Evolutionary conservation across 2,329 filamentous ascomycete genomes (phyloP).

Genomic region (Trichoderma endophyticum): DNA sequence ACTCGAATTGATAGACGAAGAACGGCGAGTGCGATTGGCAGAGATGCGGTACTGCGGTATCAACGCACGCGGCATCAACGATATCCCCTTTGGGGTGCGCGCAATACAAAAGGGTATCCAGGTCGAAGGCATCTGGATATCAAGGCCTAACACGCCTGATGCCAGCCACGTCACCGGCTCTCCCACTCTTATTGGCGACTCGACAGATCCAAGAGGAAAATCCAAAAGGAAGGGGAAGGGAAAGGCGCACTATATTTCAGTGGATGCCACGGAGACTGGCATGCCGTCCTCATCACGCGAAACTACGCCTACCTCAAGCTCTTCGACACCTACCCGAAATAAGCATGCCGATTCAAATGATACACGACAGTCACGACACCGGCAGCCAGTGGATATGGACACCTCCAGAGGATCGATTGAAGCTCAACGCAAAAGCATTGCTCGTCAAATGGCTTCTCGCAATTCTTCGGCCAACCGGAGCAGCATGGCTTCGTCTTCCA

Average conservation of each 20-base stretch:
- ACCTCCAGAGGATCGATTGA: neutral
- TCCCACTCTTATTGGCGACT: conserved; percentile 25
- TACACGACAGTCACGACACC: neutral
- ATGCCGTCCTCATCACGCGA: neutral
- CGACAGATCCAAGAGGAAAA: conserved; percentile 20
- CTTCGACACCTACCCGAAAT: neutral
- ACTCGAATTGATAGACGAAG: conserved; percentile 63
- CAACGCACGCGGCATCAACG: conserved; percentile 39
- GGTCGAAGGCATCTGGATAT: conserved; percentile 81
- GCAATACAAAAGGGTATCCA: conserved; percentile 81
- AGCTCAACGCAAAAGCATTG: neutral
- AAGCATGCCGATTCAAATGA: neutral
- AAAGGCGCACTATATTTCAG: conserved; percentile 10
- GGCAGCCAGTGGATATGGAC: neutral
- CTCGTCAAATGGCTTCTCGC: conserved; percentile 6
- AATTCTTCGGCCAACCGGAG: conserved; percentile 5
- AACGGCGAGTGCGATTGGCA: conserved; percentile 53
- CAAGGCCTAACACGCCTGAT: conserved; percentile 45
- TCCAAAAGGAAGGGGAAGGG: conserved; percentile 24
- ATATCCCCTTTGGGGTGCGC: conserved; percentile 81
- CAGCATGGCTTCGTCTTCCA: conserved; percentile 11
- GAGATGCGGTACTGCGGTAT: conserved; percentile 57
- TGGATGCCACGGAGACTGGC: neutral
- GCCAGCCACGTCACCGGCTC: conserved; percentile 25
- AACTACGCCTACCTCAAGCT: neutral